These are phyloP conservation scores for Malania oleifera DNA, from an alignment of 164 flowering plant genomes.

Conservation along the genomic window DNA sequence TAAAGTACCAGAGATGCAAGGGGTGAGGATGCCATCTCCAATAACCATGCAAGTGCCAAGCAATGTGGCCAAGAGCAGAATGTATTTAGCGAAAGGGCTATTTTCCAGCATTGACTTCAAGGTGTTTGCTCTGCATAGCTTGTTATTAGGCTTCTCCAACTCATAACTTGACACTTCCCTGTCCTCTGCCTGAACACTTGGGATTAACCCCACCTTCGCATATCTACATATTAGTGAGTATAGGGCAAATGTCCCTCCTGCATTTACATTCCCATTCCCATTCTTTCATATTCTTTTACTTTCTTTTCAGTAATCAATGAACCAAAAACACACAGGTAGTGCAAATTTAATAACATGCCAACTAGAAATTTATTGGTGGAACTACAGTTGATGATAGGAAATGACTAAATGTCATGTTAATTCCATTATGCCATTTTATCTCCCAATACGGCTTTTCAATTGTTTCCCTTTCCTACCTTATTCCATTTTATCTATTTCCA, in stretches of 20 bases:
- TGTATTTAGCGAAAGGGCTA: conserved; percentile 26
- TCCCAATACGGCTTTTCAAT: too few relatives aligned
- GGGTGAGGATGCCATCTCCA: conserved; percentile 52
- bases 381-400: too few relatives aligned
- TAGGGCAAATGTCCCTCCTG: conserved; percentile 70
- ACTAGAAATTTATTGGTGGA: too few relatives aligned
- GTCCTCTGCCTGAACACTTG: conserved; percentile 46
- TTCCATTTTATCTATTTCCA: too few relatives aligned
- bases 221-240: conserved; percentile 57
- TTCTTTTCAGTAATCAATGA: too few relatives aligned
- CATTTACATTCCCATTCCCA: too few relatives aligned
- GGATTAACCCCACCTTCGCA: conserved; percentile 48
- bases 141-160: conserved; percentile 33
- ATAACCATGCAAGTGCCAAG: conserved; percentile 59
- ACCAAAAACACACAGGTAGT: too few relatives aligned
- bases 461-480: too few relatives aligned
- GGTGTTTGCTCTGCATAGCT: conserved; percentile 21
- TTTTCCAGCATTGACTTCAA: conserved; percentile 32
- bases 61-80: conserved; percentile 40
- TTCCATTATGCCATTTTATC: too few relatives aligned
- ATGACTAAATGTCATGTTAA: too few relatives aligned
- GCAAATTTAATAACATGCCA: too few relatives aligned
- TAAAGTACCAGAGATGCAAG: conserved; percentile 57
- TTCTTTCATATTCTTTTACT: too few relatives aligned
- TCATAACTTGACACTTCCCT: conserved; percentile 39